Evolutionary conservation across 2,329 filamentous ascomycete species (phyloP).

Genomic region (Diplodia intermedia): DNA sequence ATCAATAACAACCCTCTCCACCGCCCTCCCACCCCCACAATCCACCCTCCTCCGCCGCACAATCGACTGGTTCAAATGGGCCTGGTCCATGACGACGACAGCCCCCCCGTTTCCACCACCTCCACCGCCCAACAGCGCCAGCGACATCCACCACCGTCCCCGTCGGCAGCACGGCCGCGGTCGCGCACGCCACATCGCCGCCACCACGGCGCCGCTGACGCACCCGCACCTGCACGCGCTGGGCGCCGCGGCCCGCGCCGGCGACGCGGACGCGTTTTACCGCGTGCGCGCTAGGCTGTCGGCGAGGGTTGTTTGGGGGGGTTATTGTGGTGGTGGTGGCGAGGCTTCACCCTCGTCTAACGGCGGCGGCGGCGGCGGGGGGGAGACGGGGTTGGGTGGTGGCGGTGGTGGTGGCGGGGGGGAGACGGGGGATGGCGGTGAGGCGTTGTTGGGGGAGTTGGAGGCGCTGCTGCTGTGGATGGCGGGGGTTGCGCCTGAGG

Average conservation of each 20-base stretch:
- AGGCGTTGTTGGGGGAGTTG: background rate
- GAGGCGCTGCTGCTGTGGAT: background rate
- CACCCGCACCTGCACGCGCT: background rate
- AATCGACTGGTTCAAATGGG: constrained; percentile 25
- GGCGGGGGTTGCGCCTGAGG: background rate
- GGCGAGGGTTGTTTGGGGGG: constrained; percentile 1
- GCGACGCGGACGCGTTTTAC: background rate
- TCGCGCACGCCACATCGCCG: too few relatives aligned
- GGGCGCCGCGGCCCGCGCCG: background rate
- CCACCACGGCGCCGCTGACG: background rate
- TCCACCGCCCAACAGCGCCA: too few relatives aligned
- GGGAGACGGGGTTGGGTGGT: too few relatives aligned
- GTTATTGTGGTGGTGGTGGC: too few relatives aligned
- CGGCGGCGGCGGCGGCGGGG: too few relatives aligned
- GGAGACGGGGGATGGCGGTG: too few relatives aligned
- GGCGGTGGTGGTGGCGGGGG: too few relatives aligned
- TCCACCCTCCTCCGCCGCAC: constrained; percentile 8
- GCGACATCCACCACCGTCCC: too few relatives aligned
- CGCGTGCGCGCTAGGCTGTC: background rate
- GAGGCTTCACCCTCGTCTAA: too few relatives aligned
- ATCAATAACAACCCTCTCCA: background rate
- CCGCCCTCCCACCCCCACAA: background rate
- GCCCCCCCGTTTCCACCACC: too few relatives aligned
- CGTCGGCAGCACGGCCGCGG: too few relatives aligned
- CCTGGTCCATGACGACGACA: background rate